Conservation (phyloP, 805 yeast genomes). For the Hanseniaspora vineae region DNA sequence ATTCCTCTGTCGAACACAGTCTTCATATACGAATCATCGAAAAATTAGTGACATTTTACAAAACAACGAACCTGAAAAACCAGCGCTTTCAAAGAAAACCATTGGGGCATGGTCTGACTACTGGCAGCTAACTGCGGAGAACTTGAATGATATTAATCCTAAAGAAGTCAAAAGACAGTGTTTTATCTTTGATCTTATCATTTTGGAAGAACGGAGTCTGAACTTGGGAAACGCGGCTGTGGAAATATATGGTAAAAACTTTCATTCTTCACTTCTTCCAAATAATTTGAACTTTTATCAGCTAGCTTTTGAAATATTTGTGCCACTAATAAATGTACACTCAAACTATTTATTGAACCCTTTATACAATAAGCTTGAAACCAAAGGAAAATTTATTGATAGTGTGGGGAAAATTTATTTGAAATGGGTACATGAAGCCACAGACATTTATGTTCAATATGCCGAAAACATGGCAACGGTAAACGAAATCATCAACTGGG, state of each 20-base stretch:
- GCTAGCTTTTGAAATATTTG: conserved; percentile 45
- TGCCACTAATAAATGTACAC: conserved; percentile 44
- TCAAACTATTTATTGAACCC: conserved; percentile 42
- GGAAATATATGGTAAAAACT: conserved; percentile 37
- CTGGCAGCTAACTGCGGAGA: conserved; percentile 48
- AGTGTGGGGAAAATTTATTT: conserved; percentile 50
- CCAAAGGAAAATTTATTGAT: conserved; percentile 54
- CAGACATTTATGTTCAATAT: conserved; percentile 40
- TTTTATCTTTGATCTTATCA: conserved; percentile 60
- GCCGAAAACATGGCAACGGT: conserved; percentile 50
- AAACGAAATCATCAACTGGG: conserved; percentile 40
- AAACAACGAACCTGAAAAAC: background rate
- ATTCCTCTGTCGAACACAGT: background rate
- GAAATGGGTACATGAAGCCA: conserved; percentile 52
- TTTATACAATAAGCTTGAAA: conserved; percentile 39
- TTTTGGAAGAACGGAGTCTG: conserved; percentile 57
- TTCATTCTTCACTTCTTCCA: conserved; percentile 32
- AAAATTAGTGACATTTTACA: no score
- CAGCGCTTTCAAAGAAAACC: conserved; percentile 18
- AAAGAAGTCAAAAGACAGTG: conserved; percentile 54
- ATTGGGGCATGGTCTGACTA: conserved; percentile 51
- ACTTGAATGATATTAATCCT: conserved; percentile 36
- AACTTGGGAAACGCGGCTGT: conserved; percentile 55
- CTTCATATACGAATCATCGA: no score
- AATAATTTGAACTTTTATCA: conserved; percentile 43